These are phyloP conservation scores for Thielaviopsis punctulata DNA, from an alignment of 2,329 filamentous ascomycete species.

Conservation along the genomic window DNA sequence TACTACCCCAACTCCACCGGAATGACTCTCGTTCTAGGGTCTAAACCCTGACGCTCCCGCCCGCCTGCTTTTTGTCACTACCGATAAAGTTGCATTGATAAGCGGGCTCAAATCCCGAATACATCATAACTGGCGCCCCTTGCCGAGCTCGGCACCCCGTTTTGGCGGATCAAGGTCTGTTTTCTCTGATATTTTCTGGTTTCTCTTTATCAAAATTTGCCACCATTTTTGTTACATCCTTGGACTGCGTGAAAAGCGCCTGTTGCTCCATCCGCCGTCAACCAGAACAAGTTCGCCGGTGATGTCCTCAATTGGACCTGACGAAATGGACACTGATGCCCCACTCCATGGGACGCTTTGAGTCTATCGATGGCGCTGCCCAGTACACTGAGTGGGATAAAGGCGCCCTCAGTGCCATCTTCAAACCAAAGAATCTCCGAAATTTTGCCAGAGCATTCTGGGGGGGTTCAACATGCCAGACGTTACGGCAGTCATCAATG, in stretches of 20 bases:
- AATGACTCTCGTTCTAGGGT: too few relatives aligned
- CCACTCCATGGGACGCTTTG: not conserved
- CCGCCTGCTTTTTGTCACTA: too few relatives aligned
- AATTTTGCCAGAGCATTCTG: not conserved
- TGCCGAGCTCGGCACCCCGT: not conserved
- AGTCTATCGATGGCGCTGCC: not conserved
- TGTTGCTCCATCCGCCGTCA: not conserved
- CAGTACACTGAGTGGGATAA: not conserved
- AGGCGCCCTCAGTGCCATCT: not conserved
- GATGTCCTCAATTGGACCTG: not conserved
- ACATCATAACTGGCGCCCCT: not conserved
- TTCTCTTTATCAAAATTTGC: not conserved
- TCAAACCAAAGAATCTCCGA: not conserved
- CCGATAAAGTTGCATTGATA: not conserved
- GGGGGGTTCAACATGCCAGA: not conserved
- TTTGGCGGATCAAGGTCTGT: not conserved
- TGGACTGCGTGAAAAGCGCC: not conserved
- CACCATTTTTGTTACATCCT: not conserved
- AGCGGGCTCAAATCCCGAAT: not conserved
- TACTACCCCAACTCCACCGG: too few relatives aligned
- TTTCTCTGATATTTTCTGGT: not conserved
- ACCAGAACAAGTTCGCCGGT: not conserved
- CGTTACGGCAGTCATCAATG: not conserved
- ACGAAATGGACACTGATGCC: not conserved
- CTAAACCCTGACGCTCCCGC: too few relatives aligned